These are phyloP conservation scores for Paratrimastix pyriformis DNA, from an alignment of 78 protist species.

Conservation along the genomic window DNA sequence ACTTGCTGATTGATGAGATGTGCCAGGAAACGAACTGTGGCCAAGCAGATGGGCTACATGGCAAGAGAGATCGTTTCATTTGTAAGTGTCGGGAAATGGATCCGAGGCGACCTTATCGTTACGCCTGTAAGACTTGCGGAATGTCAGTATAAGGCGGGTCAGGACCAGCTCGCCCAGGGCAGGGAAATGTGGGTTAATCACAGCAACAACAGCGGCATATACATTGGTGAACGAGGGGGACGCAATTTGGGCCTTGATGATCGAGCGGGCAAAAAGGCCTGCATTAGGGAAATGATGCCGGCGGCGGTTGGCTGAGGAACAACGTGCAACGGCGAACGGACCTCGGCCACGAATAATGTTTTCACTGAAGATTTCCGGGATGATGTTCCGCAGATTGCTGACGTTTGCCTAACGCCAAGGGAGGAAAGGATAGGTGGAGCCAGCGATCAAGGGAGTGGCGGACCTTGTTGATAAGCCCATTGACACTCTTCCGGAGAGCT, in stretches of 20 bases:
- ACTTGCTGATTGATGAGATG: conserved; percentile 92
- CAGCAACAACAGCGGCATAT: conserved; percentile 84
- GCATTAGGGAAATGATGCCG: conserved; percentile 44
- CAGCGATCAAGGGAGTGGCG: not conserved
- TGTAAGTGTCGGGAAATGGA: conserved; percentile 11
- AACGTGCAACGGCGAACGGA: conserved; percentile 44
- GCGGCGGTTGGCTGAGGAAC: not conserved
- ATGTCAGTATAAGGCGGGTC: conserved; percentile 60
- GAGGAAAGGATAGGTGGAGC: not conserved
- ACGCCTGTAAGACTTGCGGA: conserved; percentile 59
- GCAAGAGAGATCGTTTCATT: not conserved
- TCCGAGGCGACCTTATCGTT: conserved; percentile 55
- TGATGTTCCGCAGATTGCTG: conserved; percentile 64
- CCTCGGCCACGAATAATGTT: conserved; percentile 93
- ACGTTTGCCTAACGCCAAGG: conserved; percentile 39
- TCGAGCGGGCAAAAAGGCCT: not conserved
- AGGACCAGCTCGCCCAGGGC: conserved; percentile 77
- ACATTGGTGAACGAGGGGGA: conserved; percentile 83
- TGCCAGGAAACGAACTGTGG: conserved; percentile 65
- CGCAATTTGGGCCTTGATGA: conserved; percentile 58
- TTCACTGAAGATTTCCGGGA: conserved; percentile 75
- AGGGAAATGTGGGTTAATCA: conserved; percentile 89
- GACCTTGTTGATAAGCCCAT: conserved; percentile 87
- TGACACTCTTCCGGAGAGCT: conserved; percentile 77
- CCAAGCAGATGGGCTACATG: not conserved